Evolutionary conservation across 805 yeast species (phyloP), one percentile per base, ranked within the genome.

Genomic region (Saturnispora silvae): DNA sequence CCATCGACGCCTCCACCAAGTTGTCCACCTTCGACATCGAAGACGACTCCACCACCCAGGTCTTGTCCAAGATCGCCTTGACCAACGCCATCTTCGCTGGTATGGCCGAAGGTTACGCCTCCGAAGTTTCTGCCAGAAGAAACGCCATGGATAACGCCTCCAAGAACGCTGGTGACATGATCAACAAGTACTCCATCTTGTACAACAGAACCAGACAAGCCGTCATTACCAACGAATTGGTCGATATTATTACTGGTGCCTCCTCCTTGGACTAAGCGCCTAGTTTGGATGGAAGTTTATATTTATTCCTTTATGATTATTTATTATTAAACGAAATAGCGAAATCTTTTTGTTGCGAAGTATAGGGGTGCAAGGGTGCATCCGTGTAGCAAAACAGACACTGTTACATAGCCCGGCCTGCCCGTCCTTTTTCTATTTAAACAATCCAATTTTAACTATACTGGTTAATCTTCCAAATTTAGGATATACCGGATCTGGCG

Each of bases 181-280:
- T 92, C 62, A 77, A 75, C 69, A 81, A 75, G 61, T 89, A 83
- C 81, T 81, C 97, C 52, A 92, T 92, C 65, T 78, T 92, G 67
- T 92, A 92, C 72, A 92, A 92, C 87, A 89, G 98, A 77, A 81
- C 96, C 59, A 85, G 96, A 75, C 98, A 92, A 76, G 96, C 96
- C 52, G 96, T 87, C 60, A 89, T 89, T 60, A 87, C 97, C 67
- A 92, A 92, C 77, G 98, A 92, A 75, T 73, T 92, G 78, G 98
- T 92, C 60, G 98, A 92, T 70, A 92, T 92, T 60, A 89, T 92
- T 65, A 92, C 98, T 56, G 98, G 98, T 86, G 98, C 98, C 57
- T 85, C 97, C 47, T 85, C 97, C 43, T 78, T 92, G 70, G 95
- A 82, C 71, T 89, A 81, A 44, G 34, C 35, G 18, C 34, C 35